These are phyloP conservation scores for Hyphopichia khmerensis DNA, from an alignment of 1,139 yeast species.

Conservation along the genomic window DNA sequence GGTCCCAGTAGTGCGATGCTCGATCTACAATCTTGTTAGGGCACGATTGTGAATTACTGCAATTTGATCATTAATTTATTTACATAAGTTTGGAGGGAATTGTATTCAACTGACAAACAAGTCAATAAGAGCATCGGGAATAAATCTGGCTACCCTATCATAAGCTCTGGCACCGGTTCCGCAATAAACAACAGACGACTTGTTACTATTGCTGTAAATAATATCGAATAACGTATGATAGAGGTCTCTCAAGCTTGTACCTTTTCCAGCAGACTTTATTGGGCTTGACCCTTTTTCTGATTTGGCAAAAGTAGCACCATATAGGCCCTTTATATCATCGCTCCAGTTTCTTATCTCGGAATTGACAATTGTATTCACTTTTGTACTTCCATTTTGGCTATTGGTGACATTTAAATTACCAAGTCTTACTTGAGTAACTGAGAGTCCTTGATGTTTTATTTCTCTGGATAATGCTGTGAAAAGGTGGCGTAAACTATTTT, in stretches of 20 bases:
- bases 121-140: conserved; percentile 35
- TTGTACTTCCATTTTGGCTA: conserved; percentile 21
- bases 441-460: conserved; percentile 38
- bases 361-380: conserved; percentile 30
- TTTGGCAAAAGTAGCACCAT: conserved; percentile 33
- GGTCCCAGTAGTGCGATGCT: conserved; percentile 2
- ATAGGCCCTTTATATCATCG: conserved; percentile 34
- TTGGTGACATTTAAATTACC: conserved; percentile 48
- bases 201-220: conserved; percentile 29
- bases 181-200: conserved; percentile 41
- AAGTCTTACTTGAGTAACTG: conserved; percentile 45
- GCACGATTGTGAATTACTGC: background rate
- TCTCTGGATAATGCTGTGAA: conserved; percentile 43
- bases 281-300: conserved; percentile 36
- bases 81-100: background rate
- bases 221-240: conserved; percentile 58
- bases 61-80: background rate
- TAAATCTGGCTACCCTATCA: conserved; percentile 30
- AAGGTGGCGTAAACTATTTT: conserved; percentile 32
- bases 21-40: conserved; percentile 3
- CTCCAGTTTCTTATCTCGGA: conserved; percentile 45
- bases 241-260: conserved; percentile 45
- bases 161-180: conserved; percentile 53
- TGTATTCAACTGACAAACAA: conserved; percentile 13
- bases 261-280: conserved; percentile 33